phyloP scores from a whole-genome alignment of 371 early-diverging fungal species.

The Mucor irregularis region DNA sequence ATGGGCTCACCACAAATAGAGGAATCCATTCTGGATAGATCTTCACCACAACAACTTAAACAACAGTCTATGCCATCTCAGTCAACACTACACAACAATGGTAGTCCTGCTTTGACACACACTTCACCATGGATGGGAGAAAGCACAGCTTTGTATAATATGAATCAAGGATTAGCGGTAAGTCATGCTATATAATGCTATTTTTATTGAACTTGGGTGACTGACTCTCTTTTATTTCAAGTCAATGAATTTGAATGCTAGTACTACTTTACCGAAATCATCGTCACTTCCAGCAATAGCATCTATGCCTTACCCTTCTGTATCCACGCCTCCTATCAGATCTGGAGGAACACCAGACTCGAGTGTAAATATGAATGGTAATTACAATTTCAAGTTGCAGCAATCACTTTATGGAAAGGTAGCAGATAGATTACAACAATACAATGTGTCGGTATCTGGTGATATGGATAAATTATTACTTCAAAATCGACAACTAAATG shows the following conservation, averaged over 20 bases:
- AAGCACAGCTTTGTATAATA: constrained; percentile 45
- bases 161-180: constrained; percentile 42
- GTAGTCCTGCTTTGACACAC: constrained; percentile 21
- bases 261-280: constrained; percentile 23
- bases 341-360: constrained; percentile 3
- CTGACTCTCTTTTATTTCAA: constrained; percentile 2
- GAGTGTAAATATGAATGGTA: background rate
- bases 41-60: constrained; percentile 24
- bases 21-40: constrained; percentile 21
- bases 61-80: constrained; percentile 25
- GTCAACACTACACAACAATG: constrained; percentile 31
- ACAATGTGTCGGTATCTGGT: constrained; percentile 44
- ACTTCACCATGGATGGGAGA: constrained; percentile 34
- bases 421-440: constrained; percentile 42
- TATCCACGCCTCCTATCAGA: background rate
- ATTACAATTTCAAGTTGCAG: constrained; percentile 16
- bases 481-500: constrained; percentile 61
- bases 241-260: constrained; percentile 32
- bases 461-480: constrained; percentile 61
- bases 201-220: background rate
- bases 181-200: background rate
- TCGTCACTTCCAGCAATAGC: constrained; percentile 27
- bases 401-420: constrained; percentile 44
- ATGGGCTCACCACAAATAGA: constrained; percentile 26
- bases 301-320: background rate